Conservation (phyloP, 2,329 filamentous ascomycete genomes). For the Aureobasidium sp. region DNA sequence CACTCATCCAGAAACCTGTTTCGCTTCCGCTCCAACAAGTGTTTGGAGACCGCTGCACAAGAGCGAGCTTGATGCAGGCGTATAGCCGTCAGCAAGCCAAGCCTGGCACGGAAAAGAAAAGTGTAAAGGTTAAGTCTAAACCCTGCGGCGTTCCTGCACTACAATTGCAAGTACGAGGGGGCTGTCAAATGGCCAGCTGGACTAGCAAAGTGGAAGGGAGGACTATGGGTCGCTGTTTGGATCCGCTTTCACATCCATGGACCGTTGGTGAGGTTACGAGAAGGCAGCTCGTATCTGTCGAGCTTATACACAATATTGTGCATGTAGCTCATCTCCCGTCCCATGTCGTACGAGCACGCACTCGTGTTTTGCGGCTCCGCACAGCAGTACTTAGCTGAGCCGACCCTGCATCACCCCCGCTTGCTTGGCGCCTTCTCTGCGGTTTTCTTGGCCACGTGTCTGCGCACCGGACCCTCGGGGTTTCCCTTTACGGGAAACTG, state of each 20-base stretch:
- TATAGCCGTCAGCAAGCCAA: slow-evolving; percentile 37
- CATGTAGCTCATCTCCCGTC: too few species aligned
- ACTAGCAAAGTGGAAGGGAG: background rate
- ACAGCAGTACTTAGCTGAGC: background rate
- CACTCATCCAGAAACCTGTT: slow-evolving; percentile 17
- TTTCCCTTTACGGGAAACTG: background rate
- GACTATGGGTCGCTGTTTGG: too few species aligned
- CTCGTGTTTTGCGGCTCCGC: background rate
- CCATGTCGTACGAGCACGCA: too few species aligned
- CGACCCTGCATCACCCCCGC: background rate
- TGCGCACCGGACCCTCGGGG: background rate
- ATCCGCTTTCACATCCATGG: too few species aligned
- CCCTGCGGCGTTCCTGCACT: slow-evolving; percentile 35
- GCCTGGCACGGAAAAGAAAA: slow-evolving; percentile 29
- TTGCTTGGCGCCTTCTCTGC: background rate
- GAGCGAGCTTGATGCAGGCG: slow-evolving; percentile 33
- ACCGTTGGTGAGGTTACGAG: too few species aligned
- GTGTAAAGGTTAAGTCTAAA: slow-evolving; percentile 28
- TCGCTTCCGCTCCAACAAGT: slow-evolving; percentile 18
- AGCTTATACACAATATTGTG: too few species aligned
- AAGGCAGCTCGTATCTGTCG: too few species aligned
- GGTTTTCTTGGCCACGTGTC: background rate
- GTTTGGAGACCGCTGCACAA: slow-evolving; percentile 27
- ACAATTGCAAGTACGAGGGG: slow-evolving; percentile 32
- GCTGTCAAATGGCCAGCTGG: slow-evolving; percentile 28